Percentiles rank a stretch among this genome's conserved stretches.
phyloP scores from a whole-genome alignment of 1,284 basidiomycete genomes.

The Moesziomyces globuligerus region DNA sequence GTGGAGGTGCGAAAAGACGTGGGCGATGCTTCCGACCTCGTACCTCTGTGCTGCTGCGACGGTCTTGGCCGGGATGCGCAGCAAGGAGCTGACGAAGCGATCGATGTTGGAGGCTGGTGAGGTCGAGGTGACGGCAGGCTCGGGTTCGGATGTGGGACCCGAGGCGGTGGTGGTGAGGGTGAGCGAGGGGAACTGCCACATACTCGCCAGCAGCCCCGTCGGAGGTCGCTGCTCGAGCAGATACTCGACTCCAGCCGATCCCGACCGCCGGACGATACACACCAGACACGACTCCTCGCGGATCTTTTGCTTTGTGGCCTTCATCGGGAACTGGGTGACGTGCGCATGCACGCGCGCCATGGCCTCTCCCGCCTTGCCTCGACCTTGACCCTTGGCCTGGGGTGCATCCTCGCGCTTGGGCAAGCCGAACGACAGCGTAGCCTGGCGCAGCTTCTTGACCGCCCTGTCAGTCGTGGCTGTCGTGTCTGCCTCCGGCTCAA shows the following conservation, averaged over 20 bases:
- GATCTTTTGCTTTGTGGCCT: constrained; percentile 81
- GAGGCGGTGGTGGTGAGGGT: constrained; percentile 33
- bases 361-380: not conserved
- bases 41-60: constrained; percentile 1
- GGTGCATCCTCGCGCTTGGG: not conserved
- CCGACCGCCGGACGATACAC: constrained; percentile 73
- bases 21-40: constrained; percentile 71
- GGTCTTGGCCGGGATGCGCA: constrained; percentile 1
- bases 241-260: constrained; percentile 10
- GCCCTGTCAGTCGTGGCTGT: constrained; percentile 1
- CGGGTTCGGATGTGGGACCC: constrained; percentile 1
- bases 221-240: constrained; percentile 44
- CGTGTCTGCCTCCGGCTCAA: not conserved
- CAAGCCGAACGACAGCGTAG: constrained; percentile 33
- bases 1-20: constrained; percentile 89
- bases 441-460: constrained; percentile 36
- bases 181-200: constrained; percentile 65
- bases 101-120: constrained; percentile 15
- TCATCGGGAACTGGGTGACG: constrained; percentile 87
- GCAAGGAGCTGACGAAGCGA: constrained; percentile 10
- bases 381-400: constrained; percentile 6
- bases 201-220: constrained; percentile 48
- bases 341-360: constrained; percentile 45
- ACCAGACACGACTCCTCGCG: constrained; percentile 87
- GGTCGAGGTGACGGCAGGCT: not conserved